Evolutionary conservation across 2,329 filamentous ascomycete genomes (phyloP), one percentile per base, ranked within the genome.

Genomic region (Didymella exigua): DNA sequence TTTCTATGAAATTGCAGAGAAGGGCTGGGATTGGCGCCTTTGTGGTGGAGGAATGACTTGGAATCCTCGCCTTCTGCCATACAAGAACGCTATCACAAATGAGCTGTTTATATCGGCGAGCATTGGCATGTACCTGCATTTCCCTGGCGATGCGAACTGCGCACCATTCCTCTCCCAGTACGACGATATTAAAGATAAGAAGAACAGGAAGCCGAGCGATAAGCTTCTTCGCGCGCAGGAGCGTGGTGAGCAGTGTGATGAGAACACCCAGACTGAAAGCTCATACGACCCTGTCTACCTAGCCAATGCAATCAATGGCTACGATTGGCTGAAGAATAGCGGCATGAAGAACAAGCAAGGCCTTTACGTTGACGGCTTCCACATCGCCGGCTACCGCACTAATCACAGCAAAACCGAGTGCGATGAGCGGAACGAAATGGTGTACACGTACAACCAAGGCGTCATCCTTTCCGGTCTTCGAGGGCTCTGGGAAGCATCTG

Each of bases 71-170:
- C 75, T 82, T 33, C 38, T 69, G 19, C 91, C 92, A 0, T 98
- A 97, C 79, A 98, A 97, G 72, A 98, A 98, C 68, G 91, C 93
- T 59, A 96, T 98, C 66, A 98, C 93, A 26, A 97, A 97, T 69
- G 86, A 97, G 71, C 83, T 97, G 1, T 97, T 85, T 76, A 90
- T 97, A 56, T 83, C 93, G 0, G 91, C 91, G 0, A 95, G 90
- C 19, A 84, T 93, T 30, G 85, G 83, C 48, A 97, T 98, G 93
- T 97, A 96, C 70, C 82, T 95, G 5, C 84, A 93, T 69, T 96
- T 93, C 62, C 91, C 93, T 0, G 90, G 91, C 1, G 91, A 96
- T 70, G 76, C 82, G 30, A 91, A 93, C 60, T 79, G 82, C 18
- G 87, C 87, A 0, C 90, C 90, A 0, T 95, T 89, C 74, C 63